Conservation (phyloP, 371 early-diverging fungal species). For the Saksenaea vasiformis region DNA sequence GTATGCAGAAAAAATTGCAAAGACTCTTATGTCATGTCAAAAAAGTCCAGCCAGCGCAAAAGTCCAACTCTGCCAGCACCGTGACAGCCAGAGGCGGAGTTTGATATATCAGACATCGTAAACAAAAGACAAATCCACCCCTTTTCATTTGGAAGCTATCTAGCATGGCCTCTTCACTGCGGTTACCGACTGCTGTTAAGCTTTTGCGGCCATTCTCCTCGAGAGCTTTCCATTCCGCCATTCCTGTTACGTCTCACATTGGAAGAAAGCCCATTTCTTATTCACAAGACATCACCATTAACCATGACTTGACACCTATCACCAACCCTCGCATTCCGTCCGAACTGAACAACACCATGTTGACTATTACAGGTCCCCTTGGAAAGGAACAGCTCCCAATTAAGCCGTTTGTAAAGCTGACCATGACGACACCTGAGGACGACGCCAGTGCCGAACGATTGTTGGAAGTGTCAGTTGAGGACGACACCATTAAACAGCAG, state of each 20-base stretch:
- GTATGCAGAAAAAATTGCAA: too few species aligned
- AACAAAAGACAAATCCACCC: background rate
- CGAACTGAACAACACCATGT: constrained; percentile 63
- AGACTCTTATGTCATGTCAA: too few species aligned
- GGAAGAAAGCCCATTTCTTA: constrained; percentile 72
- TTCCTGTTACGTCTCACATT: constrained; percentile 64
- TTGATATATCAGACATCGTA: background rate
- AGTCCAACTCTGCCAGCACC: too few species aligned
- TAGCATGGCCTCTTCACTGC: constrained; percentile 1
- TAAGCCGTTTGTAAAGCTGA: constrained; percentile 76
- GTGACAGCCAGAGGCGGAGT: background rate
- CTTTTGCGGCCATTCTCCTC: background rate
- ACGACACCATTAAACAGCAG: constrained; percentile 71
- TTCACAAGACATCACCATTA: constrained; percentile 65
- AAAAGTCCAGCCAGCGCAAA: too few species aligned
- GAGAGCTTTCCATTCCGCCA: constrained; percentile 43
- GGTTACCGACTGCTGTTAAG: background rate
- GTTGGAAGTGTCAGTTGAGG: constrained; percentile 63
- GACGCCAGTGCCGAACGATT: constrained; percentile 51
- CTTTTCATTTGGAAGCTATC: background rate
- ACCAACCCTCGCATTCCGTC: constrained; percentile 60
- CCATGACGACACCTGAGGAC: constrained; percentile 35
- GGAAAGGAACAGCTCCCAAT: constrained; percentile 78
- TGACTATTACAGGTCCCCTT: constrained; percentile 81
- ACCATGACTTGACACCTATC: constrained; percentile 60